A percentile compares a stretch with the other conserved stretches of the same genome.
Evolutionary conservation across 768 basidiomycete genomes (phyloP).

Genomic region (Leccinum incarnatum): DNA sequence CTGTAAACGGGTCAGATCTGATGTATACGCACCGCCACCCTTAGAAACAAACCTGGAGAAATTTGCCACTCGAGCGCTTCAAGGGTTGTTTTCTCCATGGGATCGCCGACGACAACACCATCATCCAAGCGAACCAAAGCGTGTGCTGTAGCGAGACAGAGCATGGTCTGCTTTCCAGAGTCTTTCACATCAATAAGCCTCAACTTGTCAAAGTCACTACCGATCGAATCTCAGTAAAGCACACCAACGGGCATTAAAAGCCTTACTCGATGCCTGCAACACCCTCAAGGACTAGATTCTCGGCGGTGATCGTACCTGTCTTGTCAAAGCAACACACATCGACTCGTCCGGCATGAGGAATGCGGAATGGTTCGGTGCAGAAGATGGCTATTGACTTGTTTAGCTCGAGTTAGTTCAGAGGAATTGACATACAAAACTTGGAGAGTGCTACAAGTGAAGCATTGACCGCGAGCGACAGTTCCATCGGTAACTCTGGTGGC

Average conservation of each 20-base stretch:
- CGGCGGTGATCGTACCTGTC: constrained; percentile 97
- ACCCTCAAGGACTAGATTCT: constrained; percentile 92
- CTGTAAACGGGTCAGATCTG: constrained; percentile 23
- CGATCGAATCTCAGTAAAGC: constrained; percentile 3
- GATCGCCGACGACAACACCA: constrained; percentile 92
- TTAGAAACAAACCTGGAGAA: constrained; percentile 48
- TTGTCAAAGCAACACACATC: constrained; percentile 99
- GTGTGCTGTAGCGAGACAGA: constrained; percentile 91
- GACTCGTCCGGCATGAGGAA: constrained; percentile 91
- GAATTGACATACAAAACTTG: constrained; percentile 69
- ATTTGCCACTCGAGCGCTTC: constrained; percentile 90
- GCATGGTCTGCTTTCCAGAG: constrained; percentile 71
- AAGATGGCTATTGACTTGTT: constrained; percentile 71
- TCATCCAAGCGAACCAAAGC: constrained; percentile 94
- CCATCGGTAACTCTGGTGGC: constrained; percentile 98
- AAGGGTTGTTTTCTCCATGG: constrained; percentile 97
- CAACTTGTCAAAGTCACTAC: constrained; percentile 55
- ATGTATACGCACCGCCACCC: not conserved
- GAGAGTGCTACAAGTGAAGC: constrained; percentile 90
- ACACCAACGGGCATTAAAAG: not conserved
- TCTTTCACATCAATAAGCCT: constrained; percentile 80
- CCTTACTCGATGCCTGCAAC: constrained; percentile 87
- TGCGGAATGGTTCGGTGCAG: constrained; percentile 98
- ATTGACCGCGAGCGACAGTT: constrained; percentile 93
- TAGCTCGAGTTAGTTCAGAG: not conserved